Evolutionary conservation across 208 protist genomes (phyloP).

Genomic region (Tritrichomonas foetus): DNA sequence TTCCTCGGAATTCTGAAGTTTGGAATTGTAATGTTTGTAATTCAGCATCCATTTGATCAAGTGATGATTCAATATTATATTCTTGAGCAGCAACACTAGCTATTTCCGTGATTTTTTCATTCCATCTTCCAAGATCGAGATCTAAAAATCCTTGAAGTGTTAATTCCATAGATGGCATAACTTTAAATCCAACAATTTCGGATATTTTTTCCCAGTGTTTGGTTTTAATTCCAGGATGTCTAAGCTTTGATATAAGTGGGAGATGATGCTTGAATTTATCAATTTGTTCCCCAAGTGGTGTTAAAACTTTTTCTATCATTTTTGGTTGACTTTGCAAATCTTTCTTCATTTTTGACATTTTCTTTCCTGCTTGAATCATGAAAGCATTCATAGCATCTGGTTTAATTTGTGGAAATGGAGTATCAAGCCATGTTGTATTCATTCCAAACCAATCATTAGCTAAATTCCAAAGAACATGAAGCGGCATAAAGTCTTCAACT

Average conservation of each 20-base stretch:
- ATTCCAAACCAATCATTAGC: not conserved
- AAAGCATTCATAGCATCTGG: not conserved
- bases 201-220: constrained; percentile 71
- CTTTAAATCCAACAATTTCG: constrained; percentile 66
- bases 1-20: not conserved
- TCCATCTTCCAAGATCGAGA: constrained; percentile 69
- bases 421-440: not conserved
- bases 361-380: not conserved
- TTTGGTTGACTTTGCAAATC: not conserved
- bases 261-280: constrained; percentile 85
- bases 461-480: not conserved
- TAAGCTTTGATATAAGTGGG: constrained; percentile 80
- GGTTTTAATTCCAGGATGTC: constrained; percentile 67
- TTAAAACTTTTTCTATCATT: constrained; percentile 18
- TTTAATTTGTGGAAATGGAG: constrained; percentile 32
- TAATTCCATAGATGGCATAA: constrained; percentile 49
- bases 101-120: constrained; percentile 75
- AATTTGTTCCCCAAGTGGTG: constrained; percentile 62
- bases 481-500: not conserved
- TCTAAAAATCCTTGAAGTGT: constrained; percentile 74
- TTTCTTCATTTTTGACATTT: not conserved
- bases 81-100: constrained; percentile 83
- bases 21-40: constrained; percentile 50
- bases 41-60: constrained; percentile 74
- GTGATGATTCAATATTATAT: constrained; percentile 83